phyloP scores from a whole-genome alignment of 768 basidiomycete species.

The Agaricus subrufescens region DNA sequence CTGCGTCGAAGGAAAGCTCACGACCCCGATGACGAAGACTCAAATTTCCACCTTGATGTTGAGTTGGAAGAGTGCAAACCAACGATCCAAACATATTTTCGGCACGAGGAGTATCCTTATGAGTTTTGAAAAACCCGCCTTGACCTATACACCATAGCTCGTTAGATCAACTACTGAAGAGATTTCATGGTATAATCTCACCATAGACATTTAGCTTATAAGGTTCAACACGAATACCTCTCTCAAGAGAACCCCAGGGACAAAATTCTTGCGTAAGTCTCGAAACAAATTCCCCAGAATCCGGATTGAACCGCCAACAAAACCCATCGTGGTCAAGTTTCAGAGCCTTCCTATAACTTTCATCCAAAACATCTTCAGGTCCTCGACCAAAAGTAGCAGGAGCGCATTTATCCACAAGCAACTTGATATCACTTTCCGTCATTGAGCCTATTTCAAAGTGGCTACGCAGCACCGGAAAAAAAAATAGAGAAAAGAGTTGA shows the following conservation, averaged over 20 bases:
- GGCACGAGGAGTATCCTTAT: conserved; percentile 42
- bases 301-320: conserved; percentile 15
- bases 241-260: conserved; percentile 12
- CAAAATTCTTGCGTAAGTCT: conserved; percentile 13
- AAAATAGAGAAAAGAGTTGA: too few species aligned
- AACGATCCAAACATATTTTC: conserved; percentile 48
- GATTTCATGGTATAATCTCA: conserved; percentile 11
- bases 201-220: conserved; percentile 37
- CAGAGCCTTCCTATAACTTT: conserved; percentile 22
- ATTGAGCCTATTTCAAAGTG: background rate
- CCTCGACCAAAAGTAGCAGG: conserved; percentile 21
- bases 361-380: conserved; percentile 21
- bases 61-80: conserved; percentile 43
- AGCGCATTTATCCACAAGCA: conserved; percentile 16
- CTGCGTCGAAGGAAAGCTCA: conserved; percentile 21
- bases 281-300: conserved; percentile 9
- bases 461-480: background rate
- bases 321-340: conserved; percentile 19
- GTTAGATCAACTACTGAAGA: background rate
- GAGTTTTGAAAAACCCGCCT: conserved; percentile 45
- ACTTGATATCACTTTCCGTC: conserved; percentile 7
- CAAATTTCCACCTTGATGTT: conserved; percentile 40
- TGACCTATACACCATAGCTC: conserved; percentile 19
- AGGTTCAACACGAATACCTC: conserved; percentile 20
- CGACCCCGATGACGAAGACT: conserved; percentile 25